Conservation (phyloP, 1,284 basidiomycete species). For the Tetrapyrgos nigripes region DNA sequence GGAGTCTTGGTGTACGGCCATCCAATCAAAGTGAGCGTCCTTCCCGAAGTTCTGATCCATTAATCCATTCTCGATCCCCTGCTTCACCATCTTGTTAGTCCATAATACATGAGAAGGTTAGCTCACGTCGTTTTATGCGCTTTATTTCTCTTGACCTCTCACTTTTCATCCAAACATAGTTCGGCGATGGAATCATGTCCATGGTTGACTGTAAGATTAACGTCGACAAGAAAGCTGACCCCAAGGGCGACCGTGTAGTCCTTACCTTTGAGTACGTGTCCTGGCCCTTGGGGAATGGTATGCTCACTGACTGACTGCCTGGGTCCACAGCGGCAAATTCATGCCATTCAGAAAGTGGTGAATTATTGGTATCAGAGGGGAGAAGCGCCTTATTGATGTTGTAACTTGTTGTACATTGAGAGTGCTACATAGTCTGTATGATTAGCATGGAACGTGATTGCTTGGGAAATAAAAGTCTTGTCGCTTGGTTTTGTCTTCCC, state of each 20-base stretch:
- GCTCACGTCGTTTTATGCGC: not conserved
- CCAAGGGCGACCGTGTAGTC: conserved; percentile 84
- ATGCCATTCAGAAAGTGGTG: conserved; percentile 16
- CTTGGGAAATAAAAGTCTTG: no score
- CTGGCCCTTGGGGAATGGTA: not conserved
- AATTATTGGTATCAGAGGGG: no score
- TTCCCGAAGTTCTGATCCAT: not conserved
- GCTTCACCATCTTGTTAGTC: conserved; percentile 47
- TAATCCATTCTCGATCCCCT: not conserved
- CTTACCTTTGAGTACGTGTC: conserved; percentile 82
- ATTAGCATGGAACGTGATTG: no score
- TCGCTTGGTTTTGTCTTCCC: no score
- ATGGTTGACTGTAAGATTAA: conserved; percentile 87
- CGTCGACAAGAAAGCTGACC: conserved; percentile 75
- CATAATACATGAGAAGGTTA: conserved; percentile 84
- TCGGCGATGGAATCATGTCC: conserved; percentile 92
- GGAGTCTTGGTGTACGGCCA: conserved; percentile 83
- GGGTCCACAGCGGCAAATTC: conserved; percentile 14
- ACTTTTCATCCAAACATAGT: conserved; percentile 50
- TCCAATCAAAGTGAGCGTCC: conserved; percentile 67
- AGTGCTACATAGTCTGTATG: no score
- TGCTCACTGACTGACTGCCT: not conserved
- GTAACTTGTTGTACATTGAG: not conserved
- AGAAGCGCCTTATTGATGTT: no score
- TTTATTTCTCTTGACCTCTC: not conserved